Conservation (phyloP, 2,329 filamentous ascomycete genomes). For the Trichoderma citrinoviride region DNA sequence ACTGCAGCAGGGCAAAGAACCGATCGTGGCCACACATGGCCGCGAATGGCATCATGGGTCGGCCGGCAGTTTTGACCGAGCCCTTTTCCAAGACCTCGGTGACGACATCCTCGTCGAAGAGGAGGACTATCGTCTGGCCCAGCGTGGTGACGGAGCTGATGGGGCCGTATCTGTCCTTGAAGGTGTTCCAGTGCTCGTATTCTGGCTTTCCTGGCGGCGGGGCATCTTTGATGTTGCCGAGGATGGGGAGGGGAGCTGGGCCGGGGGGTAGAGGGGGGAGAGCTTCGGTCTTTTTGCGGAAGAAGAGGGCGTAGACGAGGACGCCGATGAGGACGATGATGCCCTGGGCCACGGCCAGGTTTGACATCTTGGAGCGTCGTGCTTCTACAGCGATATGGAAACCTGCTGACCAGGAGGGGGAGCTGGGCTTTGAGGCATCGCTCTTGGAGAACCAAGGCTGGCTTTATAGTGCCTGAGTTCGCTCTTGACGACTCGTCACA, state of each 20-base stretch:
- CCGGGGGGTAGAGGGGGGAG: conserved; percentile 28
- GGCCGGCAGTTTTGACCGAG: conserved; percentile 2
- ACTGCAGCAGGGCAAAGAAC: conserved; percentile 7
- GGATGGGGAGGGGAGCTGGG: conserved; percentile 38
- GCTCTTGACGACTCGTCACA: no score
- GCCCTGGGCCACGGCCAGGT: not conserved
- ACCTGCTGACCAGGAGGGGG: no score
- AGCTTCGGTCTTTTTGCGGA: not conserved
- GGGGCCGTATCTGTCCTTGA: conserved; percentile 34
- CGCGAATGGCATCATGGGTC: conserved; percentile 6
- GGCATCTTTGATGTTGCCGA: conserved; percentile 49
- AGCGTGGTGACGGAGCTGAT: conserved; percentile 9
- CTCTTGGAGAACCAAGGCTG: no score
- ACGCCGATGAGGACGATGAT: not conserved
- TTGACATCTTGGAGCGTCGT: not conserved
- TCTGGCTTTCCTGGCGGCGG: conserved; percentile 36
- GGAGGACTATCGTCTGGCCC: not conserved
- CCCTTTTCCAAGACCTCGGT: not conserved
- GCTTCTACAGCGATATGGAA: no score
- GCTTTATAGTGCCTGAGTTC: no score
- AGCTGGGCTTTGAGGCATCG: no score
- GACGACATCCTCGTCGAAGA: conserved; percentile 3
- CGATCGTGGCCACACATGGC: conserved; percentile 28
- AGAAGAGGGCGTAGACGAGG: not conserved
- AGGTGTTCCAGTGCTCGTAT: conserved; percentile 37